Evolutionary conservation across 306 rosid genomes (phyloP).

Genomic region (Fragaria ananassa): DNA sequence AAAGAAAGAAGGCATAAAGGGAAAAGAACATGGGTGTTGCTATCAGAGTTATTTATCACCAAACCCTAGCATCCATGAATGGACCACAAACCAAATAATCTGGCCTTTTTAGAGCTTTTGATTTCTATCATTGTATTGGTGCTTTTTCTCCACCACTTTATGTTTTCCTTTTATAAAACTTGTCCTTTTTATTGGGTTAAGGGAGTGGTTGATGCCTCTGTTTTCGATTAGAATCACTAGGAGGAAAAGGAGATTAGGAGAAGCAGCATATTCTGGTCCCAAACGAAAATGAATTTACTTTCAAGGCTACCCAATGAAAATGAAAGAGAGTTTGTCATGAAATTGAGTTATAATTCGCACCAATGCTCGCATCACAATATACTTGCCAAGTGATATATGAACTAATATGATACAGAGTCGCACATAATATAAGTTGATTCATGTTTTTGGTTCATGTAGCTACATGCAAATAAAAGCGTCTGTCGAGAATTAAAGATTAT

Average conservation of each 20-base stretch:
- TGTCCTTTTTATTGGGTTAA: not conserved
- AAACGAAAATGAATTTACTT: not conserved
- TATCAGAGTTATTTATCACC: slow-evolving; percentile 26
- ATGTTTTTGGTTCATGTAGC: not conserved
- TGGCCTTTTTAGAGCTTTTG: slow-evolving; percentile 15
- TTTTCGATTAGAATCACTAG: not conserved
- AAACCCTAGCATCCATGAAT: slow-evolving; percentile 16
- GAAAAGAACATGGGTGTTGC: slow-evolving; percentile 37
- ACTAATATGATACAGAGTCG: not conserved
- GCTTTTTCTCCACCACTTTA: not conserved
- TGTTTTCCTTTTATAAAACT: not conserved
- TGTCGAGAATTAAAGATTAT: too few species aligned
- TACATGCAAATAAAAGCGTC: too few species aligned
- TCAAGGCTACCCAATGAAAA: not conserved
- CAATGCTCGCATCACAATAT: not conserved
- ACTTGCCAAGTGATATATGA: not conserved
- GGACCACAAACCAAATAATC: slow-evolving; percentile 27
- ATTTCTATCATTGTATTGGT: not conserved
- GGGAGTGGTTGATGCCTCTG: slow-evolving; percentile 1
- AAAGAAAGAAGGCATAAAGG: not conserved
- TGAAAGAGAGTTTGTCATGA: not conserved
- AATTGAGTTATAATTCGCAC: not conserved
- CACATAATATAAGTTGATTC: not conserved
- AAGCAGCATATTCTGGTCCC: slow-evolving; percentile 8
- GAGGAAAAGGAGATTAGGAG: not conserved